A percentile compares a stretch with the other conserved stretches of the same genome.
phyloP scores from a whole-genome alignment of 139 green algal species.

The Chlorella vulgaris region DNA sequence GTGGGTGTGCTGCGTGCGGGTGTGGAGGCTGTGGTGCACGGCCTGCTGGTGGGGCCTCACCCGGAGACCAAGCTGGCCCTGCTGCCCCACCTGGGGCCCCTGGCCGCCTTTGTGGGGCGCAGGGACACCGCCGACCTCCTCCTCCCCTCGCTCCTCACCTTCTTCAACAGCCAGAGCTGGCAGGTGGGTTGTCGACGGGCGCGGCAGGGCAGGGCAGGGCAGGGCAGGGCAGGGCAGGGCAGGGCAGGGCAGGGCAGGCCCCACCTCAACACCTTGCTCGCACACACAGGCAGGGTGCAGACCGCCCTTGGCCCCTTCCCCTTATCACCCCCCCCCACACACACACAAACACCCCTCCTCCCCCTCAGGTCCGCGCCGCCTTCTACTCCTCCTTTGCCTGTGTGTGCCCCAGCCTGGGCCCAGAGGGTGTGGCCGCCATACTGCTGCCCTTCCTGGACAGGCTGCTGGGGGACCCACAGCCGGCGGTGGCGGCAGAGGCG shows the following conservation, averaged over 20 bases:
- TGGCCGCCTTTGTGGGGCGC: slow-evolving; percentile 58
- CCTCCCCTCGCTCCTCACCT: slow-evolving; percentile 93
- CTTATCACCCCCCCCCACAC: not conserved
- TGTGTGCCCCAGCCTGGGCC: slow-evolving; percentile 47
- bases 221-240: no score
- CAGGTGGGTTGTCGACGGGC: slow-evolving; percentile 46
- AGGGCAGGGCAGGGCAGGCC: no score
- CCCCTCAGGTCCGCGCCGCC: slow-evolving; percentile 30
- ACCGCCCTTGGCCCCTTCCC: no score
- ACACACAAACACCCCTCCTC: not conserved
- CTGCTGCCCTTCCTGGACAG: slow-evolving; percentile 92
- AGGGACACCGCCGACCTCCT: slow-evolving; percentile 81
- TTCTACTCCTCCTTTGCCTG: slow-evolving; percentile 66
- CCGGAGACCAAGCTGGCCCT: slow-evolving; percentile 66
- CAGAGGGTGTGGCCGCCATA: slow-evolving; percentile 81
- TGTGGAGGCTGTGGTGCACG: slow-evolving; percentile 76
- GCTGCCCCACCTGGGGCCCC: slow-evolving; percentile 47
- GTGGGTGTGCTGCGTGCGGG: slow-evolving; percentile 39
- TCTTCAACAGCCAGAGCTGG: slow-evolving; percentile 90
- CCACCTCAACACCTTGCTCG: no score
- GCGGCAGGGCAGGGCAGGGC: no score
- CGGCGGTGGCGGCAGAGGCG: slow-evolving; percentile 68
- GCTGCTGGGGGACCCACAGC: slow-evolving; percentile 68
- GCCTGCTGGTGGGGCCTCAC: slow-evolving; percentile 77
- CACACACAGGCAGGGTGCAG: no score